Conservation (phyloP, 2,329 filamentous ascomycete species). For the Ophiostoma quercus region DNA sequence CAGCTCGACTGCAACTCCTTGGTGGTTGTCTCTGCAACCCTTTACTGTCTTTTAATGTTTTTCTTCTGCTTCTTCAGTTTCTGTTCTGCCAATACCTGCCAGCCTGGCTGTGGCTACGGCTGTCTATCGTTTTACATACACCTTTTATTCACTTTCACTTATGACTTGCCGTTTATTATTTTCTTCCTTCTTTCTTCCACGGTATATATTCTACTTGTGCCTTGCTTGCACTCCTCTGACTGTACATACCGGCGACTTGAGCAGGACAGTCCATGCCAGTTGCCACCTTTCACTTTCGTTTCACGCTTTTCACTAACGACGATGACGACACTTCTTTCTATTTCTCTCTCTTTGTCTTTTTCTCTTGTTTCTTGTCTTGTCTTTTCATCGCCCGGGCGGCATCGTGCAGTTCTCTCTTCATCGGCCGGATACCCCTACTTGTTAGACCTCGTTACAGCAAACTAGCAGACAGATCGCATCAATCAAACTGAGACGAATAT, state of each 20-base stretch:
- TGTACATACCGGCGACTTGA: neutral
- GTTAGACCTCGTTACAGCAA: neutral
- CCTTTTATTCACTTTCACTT: conserved; percentile 14
- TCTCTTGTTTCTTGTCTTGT: neutral
- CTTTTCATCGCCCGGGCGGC: neutral
- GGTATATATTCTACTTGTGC: conserved; percentile 8
- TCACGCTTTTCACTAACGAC: neutral
- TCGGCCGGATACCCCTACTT: neutral
- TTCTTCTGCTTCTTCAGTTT: conserved; percentile 3
- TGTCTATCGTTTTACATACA: conserved; percentile 14
- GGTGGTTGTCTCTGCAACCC: conserved; percentile 19
- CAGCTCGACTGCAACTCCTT: conserved; percentile 12
- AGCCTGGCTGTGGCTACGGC: conserved; percentile 13
- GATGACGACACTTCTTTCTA: neutral
- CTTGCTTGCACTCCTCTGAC: neutral
- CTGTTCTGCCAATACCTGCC: conserved; percentile 18
- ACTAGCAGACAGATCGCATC: neutral
- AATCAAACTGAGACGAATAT: neutral
- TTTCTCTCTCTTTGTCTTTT: neutral
- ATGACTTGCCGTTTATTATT: conserved; percentile 16
- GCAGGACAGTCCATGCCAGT: neutral
- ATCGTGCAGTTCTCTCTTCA: neutral
- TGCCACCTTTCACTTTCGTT: neutral
- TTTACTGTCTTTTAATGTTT: conserved; percentile 6
- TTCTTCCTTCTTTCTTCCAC: neutral